Evolutionary conservation across 2,329 filamentous ascomycete species (phyloP), one percentile per base, ranked within the genome.

Genomic region (Fusarium penzigii): DNA sequence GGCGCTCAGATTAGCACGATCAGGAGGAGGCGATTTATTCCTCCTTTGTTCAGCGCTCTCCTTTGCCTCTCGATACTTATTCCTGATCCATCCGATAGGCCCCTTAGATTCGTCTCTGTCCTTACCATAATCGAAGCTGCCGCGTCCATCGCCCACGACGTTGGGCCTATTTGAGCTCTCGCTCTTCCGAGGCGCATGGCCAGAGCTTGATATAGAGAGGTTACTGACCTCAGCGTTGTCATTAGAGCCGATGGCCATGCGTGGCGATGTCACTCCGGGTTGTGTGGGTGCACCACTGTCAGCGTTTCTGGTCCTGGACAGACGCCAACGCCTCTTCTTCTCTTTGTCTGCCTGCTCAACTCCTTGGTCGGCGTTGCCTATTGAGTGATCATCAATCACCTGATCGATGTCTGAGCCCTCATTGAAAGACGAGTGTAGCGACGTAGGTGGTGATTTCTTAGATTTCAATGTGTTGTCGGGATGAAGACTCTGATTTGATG

Each of bases 331-430:
- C 52, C 81, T 84, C 65, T 87, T 88, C 70, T 86, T 89, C 48
- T 89, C 85, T 61, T 82, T 86, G 48, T 88, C 85, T 13, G 83
- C 76, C 20, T 25, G 20, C 20, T 25, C 20, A 25, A 25, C 20
- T 25, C 20, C 20, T 41, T 71, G 69, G 5, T 79, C 78, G 36
- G 69, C 47, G n/a, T 61, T 61, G 25, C 62, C 50, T 6, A 70
- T 62, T 7, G 67, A 63, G 1, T 71, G 62, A 32, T 91, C 88
- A 29, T 92, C 89, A 8, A 62, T 43, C 10, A 80, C 70, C 55
- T 88, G 85, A 56, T 96, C 92, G 29, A 86, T 68, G 66, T 96
- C 92, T 0, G 91, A 96, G 17, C 87, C 84, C 59, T 95, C 92
- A 20, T 93, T 94, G 58, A 85, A 84, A 0, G 82, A 85, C 29